Evolutionary conservation across 2,329 filamentous ascomycete species (phyloP).

Genomic region (Verticillium longisporum): DNA sequence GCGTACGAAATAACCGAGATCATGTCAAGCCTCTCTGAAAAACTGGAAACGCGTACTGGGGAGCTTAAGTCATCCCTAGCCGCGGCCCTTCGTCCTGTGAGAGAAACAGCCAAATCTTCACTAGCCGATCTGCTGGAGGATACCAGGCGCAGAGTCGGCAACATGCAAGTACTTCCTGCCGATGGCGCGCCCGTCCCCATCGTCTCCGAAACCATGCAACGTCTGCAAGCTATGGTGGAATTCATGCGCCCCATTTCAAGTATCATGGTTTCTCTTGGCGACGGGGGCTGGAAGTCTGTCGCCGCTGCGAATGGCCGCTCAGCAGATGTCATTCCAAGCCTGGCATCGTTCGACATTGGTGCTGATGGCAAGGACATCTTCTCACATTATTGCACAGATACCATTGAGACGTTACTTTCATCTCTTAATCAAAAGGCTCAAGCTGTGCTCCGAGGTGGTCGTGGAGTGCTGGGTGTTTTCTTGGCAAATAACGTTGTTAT

Average conservation of each 20-base stretch:
- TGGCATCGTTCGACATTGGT: slow-evolving; percentile 77
- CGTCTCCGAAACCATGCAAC: slow-evolving; percentile 77
- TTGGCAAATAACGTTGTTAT: slow-evolving; percentile 82
- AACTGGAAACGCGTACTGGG: slow-evolving; percentile 74
- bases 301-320: slow-evolving; percentile 44
- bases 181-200: slow-evolving; percentile 76
- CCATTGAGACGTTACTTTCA: slow-evolving; percentile 72
- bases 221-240: slow-evolving; percentile 78
- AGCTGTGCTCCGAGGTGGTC: slow-evolving; percentile 64
- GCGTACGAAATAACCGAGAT: slow-evolving; percentile 95
- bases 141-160: slow-evolving; percentile 61
- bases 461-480: slow-evolving; percentile 78
- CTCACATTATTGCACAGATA: slow-evolving; percentile 83
- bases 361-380: slow-evolving; percentile 86
- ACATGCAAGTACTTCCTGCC: slow-evolving; percentile 60
- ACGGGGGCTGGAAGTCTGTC: slow-evolving; percentile 75
- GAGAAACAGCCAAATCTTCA: slow-evolving; percentile 86
- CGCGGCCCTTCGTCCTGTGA: slow-evolving; percentile 79
- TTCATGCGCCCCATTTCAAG: slow-evolving; percentile 82
- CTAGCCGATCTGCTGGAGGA: slow-evolving; percentile 80
- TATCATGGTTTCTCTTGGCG: slow-evolving; percentile 85
- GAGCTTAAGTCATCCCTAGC: slow-evolving; percentile 79
- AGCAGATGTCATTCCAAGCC: slow-evolving; percentile 60
- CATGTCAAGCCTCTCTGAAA: slow-evolving; percentile 70
- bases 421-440: slow-evolving; percentile 71